Percentiles rank a stretch among this genome's conserved stretches.
phyloP scores from a whole-genome alignment of 345 rosid species.

The Heritiera littoralis region DNA sequence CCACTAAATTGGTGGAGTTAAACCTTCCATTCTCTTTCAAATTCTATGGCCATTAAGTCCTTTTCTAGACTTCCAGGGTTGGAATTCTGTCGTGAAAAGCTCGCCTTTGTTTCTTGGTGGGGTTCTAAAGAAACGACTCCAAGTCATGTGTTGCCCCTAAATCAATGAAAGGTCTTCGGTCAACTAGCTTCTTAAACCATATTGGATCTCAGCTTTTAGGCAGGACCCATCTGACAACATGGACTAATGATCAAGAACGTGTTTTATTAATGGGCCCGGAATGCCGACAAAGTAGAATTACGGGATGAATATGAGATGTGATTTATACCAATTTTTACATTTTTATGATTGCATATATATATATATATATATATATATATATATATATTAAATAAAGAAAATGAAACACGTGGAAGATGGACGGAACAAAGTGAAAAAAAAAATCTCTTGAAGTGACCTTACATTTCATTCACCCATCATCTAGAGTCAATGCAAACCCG shows the following conservation, averaged over 20 bases:
- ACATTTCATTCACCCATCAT: constrained; percentile 26
- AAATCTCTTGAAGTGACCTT: constrained; percentile 27
- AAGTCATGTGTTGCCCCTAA: constrained; percentile 20
- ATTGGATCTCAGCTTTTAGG: constrained; percentile 18
- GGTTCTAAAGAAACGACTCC: constrained; percentile 21
- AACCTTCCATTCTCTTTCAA: constrained; percentile 28
- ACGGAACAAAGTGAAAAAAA: neutral
- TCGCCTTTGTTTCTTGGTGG: constrained; percentile 40
- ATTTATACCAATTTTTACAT: neutral
- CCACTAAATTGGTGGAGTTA: constrained; percentile 16
- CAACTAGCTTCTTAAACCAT: constrained; percentile 26
- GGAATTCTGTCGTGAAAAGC: constrained; percentile 35
- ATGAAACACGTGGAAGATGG: constrained; percentile 8
- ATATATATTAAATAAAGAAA: neutral
- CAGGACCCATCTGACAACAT: constrained; percentile 29
- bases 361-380: too few species aligned
- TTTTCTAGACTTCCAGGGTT: constrained; percentile 29
- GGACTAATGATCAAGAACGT: constrained; percentile 30
- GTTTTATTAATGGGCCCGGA: constrained; percentile 8
- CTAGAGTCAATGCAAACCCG: constrained; percentile 46
- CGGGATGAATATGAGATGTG: neutral
- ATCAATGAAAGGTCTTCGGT: constrained; percentile 20
- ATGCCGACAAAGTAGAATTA: constrained; percentile 16
- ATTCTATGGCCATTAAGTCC: constrained; percentile 16
- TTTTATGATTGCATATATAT: neutral